Percentiles rank a stretch among this genome's conserved stretches.
phyloP scores from a whole-genome alignment of 768 basidiomycete genomes.

The Naganishia onofrii region DNA sequence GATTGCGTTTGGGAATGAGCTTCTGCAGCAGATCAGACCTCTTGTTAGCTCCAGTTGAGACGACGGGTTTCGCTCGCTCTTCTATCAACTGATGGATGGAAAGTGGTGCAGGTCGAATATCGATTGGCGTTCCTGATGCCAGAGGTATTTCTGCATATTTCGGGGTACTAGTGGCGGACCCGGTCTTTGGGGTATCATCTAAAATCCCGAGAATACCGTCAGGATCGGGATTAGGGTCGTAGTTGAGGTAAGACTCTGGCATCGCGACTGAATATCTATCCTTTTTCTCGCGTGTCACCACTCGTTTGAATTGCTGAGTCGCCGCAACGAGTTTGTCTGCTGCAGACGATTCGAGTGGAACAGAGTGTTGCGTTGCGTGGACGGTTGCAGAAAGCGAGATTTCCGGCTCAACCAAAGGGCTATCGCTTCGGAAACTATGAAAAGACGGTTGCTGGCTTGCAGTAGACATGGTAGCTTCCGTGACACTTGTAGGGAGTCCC shows the following conservation, averaged over 20 bases:
- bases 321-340: neutral
- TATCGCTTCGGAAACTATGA: constrained; percentile 3
- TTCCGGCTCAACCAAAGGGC: neutral
- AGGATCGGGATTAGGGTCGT: neutral
- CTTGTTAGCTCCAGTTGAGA: neutral
- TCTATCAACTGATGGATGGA: constrained; percentile 4
- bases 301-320: neutral
- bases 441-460: constrained; percentile 1
- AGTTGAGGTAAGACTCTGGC: constrained; percentile 10
- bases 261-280: neutral
- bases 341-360: neutral
- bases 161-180: neutral
- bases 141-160: neutral
- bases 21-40: neutral
- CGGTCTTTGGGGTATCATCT: neutral
- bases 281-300: neutral
- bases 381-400: neutral
- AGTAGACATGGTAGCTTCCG: neutral
- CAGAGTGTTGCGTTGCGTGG: neutral
- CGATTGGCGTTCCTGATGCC: neutral
- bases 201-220: neutral
- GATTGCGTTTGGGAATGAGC: neutral
- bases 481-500: neutral
- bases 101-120: neutral
- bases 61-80: neutral